phyloP scores from a whole-genome alignment of 306 rosid species.

The Cicer judaicum region DNA sequence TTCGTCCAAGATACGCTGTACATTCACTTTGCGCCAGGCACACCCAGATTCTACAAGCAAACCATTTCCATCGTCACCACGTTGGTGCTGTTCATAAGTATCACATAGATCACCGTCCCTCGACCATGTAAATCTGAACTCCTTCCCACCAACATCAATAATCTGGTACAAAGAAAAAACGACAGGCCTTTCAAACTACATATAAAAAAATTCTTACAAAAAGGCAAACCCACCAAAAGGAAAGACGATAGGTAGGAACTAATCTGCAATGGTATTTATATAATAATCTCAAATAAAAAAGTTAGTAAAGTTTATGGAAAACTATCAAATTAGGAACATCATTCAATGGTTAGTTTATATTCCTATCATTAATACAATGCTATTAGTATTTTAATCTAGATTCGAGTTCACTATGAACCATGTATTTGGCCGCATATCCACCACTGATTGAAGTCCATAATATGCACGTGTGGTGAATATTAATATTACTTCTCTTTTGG shows the following conservation, averaged over 20 bases:
- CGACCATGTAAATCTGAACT: constrained; percentile 88
- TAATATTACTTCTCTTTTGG: constrained; percentile 19
- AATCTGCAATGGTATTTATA: constrained; percentile 5
- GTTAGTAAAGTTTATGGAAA: constrained; percentile 17
- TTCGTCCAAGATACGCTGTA: constrained; percentile 90
- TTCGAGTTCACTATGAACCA: background rate
- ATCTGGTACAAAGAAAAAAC: constrained; percentile 59
- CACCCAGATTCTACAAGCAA: constrained; percentile 87
- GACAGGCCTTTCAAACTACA: constrained; percentile 36
- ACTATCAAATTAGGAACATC: constrained; percentile 33
- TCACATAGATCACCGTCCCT: constrained; percentile 88
- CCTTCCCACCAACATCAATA: constrained; percentile 94
- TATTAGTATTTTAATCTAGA: background rate
- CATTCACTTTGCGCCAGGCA: constrained; percentile 96
- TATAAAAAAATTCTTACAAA: constrained; percentile 24
- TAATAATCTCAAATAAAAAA: constrained; percentile 21
- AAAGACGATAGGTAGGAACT: constrained; percentile 14
- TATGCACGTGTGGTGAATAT: constrained; percentile 20
- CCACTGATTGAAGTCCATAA: constrained; percentile 15
- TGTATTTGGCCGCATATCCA: background rate
- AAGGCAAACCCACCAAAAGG: background rate
- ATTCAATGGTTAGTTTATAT: background rate
- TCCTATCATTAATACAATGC: constrained; percentile 14
- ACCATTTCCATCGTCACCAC: constrained; percentile 84
- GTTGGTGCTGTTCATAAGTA: constrained; percentile 76